Percentiles rank a stretch among this genome's conserved stretches.
phyloP scores from a whole-genome alignment of 148 eudicot species.

The Fagopyrum esculentum region DNA sequence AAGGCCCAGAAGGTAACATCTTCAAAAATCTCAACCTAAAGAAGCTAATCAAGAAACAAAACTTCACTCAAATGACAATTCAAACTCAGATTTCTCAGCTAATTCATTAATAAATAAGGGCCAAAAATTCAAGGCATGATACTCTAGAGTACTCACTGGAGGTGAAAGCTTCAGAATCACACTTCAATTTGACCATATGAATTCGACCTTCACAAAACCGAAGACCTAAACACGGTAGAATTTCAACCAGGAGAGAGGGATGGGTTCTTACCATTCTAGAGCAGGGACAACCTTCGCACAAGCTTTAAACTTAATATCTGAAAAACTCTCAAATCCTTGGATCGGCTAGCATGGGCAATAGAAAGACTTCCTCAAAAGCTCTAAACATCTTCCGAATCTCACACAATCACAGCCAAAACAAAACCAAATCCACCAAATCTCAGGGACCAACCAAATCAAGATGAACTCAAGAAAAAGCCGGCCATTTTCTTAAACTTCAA shows the following conservation, averaged over 20 bases:
- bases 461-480: not conserved
- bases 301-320: slow-evolving; percentile 5
- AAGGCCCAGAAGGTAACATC: slow-evolving; percentile 84
- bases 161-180: slow-evolving; percentile 19
- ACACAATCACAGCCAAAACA: not conserved
- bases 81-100: not conserved
- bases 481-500: slow-evolving; percentile 2
- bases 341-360: slow-evolving; percentile 14
- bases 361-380: not conserved
- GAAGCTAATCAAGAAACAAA: slow-evolving; percentile 9
- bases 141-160: slow-evolving; percentile 23
- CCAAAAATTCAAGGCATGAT: slow-evolving; percentile 19
- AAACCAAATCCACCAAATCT: not conserved
- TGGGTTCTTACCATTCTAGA: slow-evolving; percentile 36
- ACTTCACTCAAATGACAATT: slow-evolving; percentile 15
- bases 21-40: slow-evolving; percentile 11
- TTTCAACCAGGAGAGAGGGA: not conserved
- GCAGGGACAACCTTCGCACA: slow-evolving; percentile 4
- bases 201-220: slow-evolving; percentile 19
- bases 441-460: not conserved
- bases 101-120: slow-evolving; percentile 18
- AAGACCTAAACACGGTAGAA: slow-evolving; percentile 24
- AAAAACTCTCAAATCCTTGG: slow-evolving; percentile 19
- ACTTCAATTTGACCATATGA: slow-evolving; percentile 26
- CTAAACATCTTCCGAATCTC: not conserved